Conservation (phyloP, 2,329 filamentous ascomycete genomes). For the Sphaerulina musiva region DNA sequence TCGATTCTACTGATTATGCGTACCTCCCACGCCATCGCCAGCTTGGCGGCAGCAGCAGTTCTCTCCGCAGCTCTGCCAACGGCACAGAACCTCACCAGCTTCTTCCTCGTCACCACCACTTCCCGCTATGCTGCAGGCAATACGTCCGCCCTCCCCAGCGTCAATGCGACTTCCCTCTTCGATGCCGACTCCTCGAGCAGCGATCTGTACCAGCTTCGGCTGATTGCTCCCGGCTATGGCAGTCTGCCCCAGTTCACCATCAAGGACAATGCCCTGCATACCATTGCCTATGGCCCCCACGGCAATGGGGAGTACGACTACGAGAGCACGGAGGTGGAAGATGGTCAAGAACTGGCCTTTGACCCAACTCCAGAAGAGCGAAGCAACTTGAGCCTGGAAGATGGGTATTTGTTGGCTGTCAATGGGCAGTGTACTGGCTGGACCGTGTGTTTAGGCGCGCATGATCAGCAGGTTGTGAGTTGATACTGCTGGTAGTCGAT, state of each 20-base stretch:
- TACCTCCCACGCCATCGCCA: constrained; percentile 7
- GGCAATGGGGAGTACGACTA: constrained; percentile 25
- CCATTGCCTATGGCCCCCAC: constrained; percentile 24
- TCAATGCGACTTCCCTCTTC: constrained; percentile 37
- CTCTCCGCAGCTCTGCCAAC: background rate
- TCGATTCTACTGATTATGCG: too few relatives aligned
- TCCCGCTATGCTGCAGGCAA: constrained; percentile 25
- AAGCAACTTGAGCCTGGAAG: constrained; percentile 33
- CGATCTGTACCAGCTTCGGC: constrained; percentile 34
- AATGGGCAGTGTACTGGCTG: constrained; percentile 34
- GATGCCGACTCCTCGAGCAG: constrained; percentile 32
- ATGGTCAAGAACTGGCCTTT: constrained; percentile 32
- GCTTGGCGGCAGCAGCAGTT: background rate
- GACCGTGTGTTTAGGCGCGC: constrained; percentile 35
- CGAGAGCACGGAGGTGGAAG: constrained; percentile 30
- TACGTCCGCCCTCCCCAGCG: constrained; percentile 32
- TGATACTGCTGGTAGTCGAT: background rate
- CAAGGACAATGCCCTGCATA: constrained; percentile 32
- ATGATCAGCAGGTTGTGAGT: constrained; percentile 33
- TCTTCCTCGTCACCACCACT: constrained; percentile 39
- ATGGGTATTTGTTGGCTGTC: constrained; percentile 36
- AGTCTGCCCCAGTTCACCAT: constrained; percentile 38
- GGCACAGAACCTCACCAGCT: constrained; percentile 22
- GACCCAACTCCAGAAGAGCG: constrained; percentile 26
- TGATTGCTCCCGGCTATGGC: constrained; percentile 36